Base-by-base conservation (phyloP, 1,284 basidiomycete genomes). In the Singerocomus inundabilis region DNA sequence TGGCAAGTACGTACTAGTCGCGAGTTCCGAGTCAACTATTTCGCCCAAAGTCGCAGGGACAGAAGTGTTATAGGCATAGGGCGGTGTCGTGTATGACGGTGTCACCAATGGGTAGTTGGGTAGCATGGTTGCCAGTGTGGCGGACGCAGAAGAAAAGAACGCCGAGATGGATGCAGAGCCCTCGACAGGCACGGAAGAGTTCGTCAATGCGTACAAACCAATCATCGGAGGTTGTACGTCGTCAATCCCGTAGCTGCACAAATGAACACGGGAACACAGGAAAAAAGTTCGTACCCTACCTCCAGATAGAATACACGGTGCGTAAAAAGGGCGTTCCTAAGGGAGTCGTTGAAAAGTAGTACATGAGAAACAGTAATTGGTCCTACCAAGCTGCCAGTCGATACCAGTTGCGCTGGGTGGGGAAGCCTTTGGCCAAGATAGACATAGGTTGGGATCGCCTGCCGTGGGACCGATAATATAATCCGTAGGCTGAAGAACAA, bases 251-350 rank as follows among this genome's bases (percentile, higher is more conserved):
- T 80, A 86, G 63, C 87, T 90, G 49, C 3, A 46, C 45, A 9
- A n/a, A 49, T 54, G 42, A 51, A 50, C 32, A 16, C 18, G 29
- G 35, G 38, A 44, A 39, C 16, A 50, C 55, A 37, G 39, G 21
- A 36, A 49, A 11, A 46, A 53, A 1, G 11, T 33, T 15, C 7
- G 11, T 30, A 40, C 67, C 58, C 49, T 28, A 88, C 88, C 85
- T 89, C 74, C 82, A 94, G 41, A 94, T 75, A 5, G 85, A 84
- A 66, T 94, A 94, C 0, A 92, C 87, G 3, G 88, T 87, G 41
- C 84, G 78, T 50, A 95, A 64, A 67, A 94, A 94, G 0, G 88
- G 78, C 3, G 81, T 73, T n/a, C 91, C 91, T 75, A 55, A 8
- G 26, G 5, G 34, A 33, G 26, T 16, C 4, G 7, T 48, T 36